Evolutionary conservation across 2,329 filamentous ascomycete genomes (phyloP).

Genomic region (Samsoniella hepiali): DNA sequence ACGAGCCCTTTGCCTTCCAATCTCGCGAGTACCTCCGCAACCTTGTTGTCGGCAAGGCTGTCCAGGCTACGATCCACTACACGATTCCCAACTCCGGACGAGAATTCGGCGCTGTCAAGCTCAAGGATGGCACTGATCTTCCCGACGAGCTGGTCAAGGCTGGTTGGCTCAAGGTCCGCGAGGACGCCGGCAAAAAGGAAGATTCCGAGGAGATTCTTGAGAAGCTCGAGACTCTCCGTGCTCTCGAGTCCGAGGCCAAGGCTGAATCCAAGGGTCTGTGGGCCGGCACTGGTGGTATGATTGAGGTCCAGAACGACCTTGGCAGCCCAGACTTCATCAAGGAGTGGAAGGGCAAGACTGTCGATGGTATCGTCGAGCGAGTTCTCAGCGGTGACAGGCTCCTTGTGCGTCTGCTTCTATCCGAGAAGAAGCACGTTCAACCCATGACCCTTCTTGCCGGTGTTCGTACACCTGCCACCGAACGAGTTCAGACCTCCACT

Average conservation of each 20-base stretch:
- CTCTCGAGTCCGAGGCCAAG: conserved; percentile 74
- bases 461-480: conserved; percentile 84
- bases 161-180: conserved; percentile 89
- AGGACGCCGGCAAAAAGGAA: conserved; percentile 90
- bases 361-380: conserved; percentile 85
- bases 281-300: conserved; percentile 61
- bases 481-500: conserved; percentile 73
- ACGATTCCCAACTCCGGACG: conserved; percentile 79
- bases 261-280: conserved; percentile 78
- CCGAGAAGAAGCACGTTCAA: conserved; percentile 81
- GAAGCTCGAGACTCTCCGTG: conserved; percentile 73
- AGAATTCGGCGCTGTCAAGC: conserved; percentile 79
- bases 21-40: conserved; percentile 90
- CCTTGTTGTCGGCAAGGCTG: conserved; percentile 77
- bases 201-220: conserved; percentile 72
- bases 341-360: conserved; percentile 77
- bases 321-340: conserved; percentile 76
- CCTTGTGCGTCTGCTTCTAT: conserved; percentile 75
- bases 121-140: conserved; percentile 72
- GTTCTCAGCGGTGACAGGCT: conserved; percentile 89
- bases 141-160: conserved; percentile 82
- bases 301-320: conserved; percentile 79
- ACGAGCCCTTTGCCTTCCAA: conserved; percentile 90
- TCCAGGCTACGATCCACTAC: conserved; percentile 84
- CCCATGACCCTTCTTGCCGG: conserved; percentile 87